Conservation (phyloP, 1,284 basidiomycete species). For the Melampsora larici-populina region DNA sequence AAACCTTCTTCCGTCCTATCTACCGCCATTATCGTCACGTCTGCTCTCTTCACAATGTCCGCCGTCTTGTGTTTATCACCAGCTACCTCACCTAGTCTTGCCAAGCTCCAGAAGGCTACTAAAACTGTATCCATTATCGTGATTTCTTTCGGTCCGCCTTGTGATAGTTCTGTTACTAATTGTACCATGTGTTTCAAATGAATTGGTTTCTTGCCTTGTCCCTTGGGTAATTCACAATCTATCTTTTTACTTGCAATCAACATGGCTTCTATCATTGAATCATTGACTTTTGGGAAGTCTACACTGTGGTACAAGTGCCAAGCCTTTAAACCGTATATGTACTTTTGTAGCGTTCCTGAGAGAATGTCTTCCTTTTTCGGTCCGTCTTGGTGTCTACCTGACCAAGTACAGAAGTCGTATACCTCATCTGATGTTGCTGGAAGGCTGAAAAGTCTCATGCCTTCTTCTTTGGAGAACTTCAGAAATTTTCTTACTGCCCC, state of each 20-base stretch:
- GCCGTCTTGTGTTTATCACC: too few species aligned
- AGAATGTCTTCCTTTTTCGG: background rate
- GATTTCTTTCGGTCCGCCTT: too few species aligned
- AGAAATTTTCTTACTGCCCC: constrained; percentile 9
- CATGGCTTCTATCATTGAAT: background rate
- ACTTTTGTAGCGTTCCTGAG: background rate
- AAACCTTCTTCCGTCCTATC: too few species aligned
- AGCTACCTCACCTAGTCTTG: too few species aligned
- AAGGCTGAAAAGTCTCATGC: background rate
- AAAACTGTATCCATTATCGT: too few species aligned
- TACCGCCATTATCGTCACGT: too few species aligned
- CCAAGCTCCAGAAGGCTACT: too few species aligned
- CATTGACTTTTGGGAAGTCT: background rate
- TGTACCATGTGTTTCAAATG: too few species aligned
- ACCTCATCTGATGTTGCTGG: background rate
- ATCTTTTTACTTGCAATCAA: background rate
- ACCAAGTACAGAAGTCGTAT: background rate
- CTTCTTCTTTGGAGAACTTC: background rate
- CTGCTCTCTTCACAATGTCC: too few species aligned
- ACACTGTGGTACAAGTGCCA: background rate
- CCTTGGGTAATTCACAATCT: background rate
- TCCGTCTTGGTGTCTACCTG: background rate
- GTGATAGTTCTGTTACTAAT: too few species aligned
- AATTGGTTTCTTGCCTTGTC: too few species aligned
- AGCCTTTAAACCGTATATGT: background rate